A percentile compares a stretch with the other conserved stretches of the same genome.
phyloP scores from a whole-genome alignment of 129 eudicot genomes.

The Ambrosia artemisiifolia region DNA sequence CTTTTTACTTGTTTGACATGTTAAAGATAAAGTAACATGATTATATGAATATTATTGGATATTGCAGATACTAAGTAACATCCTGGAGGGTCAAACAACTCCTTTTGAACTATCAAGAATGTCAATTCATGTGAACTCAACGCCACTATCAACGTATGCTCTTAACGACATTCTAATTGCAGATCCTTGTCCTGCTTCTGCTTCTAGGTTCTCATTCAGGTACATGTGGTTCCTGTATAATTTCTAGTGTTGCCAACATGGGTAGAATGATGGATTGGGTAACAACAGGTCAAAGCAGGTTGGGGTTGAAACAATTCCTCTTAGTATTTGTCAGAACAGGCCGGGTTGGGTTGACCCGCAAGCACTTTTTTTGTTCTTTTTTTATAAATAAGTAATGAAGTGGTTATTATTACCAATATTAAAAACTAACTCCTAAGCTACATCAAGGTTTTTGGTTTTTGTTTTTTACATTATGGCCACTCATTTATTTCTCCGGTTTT shows the following conservation, averaged over 20 bases:
- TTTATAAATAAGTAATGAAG: neutral
- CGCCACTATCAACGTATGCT: slow-evolving; percentile 49
- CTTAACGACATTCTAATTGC: slow-evolving; percentile 75
- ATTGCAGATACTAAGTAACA: slow-evolving; percentile 60
- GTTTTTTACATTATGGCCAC: no score
- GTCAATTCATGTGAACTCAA: slow-evolving; percentile 61
- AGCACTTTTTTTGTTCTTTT: neutral
- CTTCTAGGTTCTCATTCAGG: slow-evolving; percentile 92
- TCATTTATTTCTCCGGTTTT: no score
- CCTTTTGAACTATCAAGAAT: slow-evolving; percentile 78
- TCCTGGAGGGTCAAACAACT: slow-evolving; percentile 48
- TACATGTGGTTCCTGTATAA: slow-evolving; percentile 14
- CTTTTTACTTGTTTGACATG: neutral
- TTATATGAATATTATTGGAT: neutral
- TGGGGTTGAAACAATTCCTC: neutral
- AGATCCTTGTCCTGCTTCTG: slow-evolving; percentile 87
- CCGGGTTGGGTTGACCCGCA: neutral
- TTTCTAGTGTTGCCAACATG: neutral
- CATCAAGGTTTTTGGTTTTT: no score
- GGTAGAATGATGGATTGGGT: neutral
- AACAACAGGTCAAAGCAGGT: neutral
- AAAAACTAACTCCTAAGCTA: no score
- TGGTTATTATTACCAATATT: neutral
- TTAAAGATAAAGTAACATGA: neutral
- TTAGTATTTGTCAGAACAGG: neutral